A percentile compares a stretch with the other conserved stretches of the same genome.
phyloP scores from a whole-genome alignment of 2,329 filamentous ascomycete genomes.

The Diaporthe sp. region DNA sequence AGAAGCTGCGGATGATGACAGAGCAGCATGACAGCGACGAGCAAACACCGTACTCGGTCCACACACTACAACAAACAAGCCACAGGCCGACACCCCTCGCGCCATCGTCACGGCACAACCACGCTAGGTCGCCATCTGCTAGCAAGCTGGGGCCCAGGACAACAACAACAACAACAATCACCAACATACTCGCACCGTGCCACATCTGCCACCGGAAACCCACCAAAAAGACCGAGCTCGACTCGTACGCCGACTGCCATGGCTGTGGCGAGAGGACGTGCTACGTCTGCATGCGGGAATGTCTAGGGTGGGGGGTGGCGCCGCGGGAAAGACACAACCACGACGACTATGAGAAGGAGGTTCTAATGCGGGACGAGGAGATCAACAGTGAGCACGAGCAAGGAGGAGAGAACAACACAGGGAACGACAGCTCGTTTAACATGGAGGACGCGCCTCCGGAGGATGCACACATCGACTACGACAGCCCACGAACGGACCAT shows the following conservation, averaged over 20 bases:
- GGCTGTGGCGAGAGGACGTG: conserved; percentile 73
- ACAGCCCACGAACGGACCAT: conserved; percentile 31
- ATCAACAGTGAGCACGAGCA: conserved; percentile 32
- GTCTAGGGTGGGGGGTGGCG: conserved; percentile 61
- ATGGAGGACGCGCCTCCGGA: conserved; percentile 60
- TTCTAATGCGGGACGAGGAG: conserved; percentile 34
- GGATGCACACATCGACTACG: conserved; percentile 22
- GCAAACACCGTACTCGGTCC: neutral
- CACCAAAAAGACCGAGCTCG: conserved; percentile 73
- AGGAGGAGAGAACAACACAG: conserved; percentile 38
- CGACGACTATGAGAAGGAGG: neutral
- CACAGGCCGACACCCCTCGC: conserved; percentile 10
- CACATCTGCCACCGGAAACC: conserved; percentile 77
- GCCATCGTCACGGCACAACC: conserved; percentile 29
- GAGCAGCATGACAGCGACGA: conserved; percentile 1
- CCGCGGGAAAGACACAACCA: neutral
- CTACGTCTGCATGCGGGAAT: conserved; percentile 77
- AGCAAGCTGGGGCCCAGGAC: conserved; percentile 38
- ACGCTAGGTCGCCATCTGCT: conserved; percentile 33
- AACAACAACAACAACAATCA: conserved; percentile 36
- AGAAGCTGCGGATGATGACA: conserved; percentile 36
- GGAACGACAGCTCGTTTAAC: conserved; percentile 55
- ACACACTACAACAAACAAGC: conserved; percentile 12
- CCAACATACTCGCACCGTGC: conserved; percentile 63
- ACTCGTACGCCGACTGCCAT: conserved; percentile 74